A percentile compares a stretch with the other conserved stretches of the same genome.
phyloP scores from a whole-genome alignment of 306 rosid species.

The Fragaria vesca region DNA sequence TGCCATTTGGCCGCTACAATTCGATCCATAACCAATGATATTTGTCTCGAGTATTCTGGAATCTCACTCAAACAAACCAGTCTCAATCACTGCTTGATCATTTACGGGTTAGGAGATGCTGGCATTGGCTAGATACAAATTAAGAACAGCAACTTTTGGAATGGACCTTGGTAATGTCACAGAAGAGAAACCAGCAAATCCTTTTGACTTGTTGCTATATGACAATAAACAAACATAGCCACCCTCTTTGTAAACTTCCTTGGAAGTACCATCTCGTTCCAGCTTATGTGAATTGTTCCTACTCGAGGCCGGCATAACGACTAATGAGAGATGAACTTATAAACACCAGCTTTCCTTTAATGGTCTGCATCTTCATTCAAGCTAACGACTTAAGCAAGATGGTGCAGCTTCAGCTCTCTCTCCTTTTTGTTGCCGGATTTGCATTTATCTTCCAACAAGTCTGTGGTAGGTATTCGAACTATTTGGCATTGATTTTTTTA shows the following conservation, averaged over 20 bases:
- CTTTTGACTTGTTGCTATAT: background rate
- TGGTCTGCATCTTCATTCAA: slow-evolving; percentile 8
- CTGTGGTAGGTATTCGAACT: slow-evolving; percentile 23
- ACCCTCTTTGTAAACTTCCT: background rate
- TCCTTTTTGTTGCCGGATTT: slow-evolving; percentile 13
- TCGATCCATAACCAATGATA: background rate
- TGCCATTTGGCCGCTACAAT: background rate
- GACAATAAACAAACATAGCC: background rate
- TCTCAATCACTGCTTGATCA: background rate
- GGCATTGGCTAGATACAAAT: slow-evolving; percentile 2
- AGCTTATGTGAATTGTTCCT: background rate
- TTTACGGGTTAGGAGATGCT: background rate
- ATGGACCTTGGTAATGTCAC: background rate
- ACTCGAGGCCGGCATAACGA: background rate
- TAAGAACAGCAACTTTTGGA: background rate
- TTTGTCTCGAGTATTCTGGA: background rate
- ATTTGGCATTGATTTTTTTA: background rate
- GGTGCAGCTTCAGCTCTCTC: slow-evolving; percentile 8
- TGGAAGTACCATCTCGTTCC: background rate
- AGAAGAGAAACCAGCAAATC: background rate
- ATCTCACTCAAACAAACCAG: background rate
- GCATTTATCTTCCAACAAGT: slow-evolving; percentile 10
- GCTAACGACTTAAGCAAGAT: background rate
- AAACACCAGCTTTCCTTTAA: background rate
- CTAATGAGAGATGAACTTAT: background rate